Conservation (phyloP, 2,329 filamentous ascomycete species). For the Ceratocystis cubensis region DNA sequence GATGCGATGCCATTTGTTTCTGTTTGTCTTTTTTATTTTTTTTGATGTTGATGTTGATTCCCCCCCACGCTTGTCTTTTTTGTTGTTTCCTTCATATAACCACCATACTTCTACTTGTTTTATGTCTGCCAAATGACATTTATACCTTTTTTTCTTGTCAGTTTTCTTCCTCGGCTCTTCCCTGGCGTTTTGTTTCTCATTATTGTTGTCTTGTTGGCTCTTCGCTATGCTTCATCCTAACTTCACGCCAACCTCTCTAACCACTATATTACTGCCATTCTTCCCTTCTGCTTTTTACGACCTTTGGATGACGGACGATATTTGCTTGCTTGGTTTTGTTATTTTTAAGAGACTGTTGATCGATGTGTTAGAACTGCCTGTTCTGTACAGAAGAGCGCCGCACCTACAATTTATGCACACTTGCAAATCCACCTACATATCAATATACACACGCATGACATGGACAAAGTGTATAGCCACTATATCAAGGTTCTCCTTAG, state of each 20-base stretch:
- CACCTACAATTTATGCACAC: too few species aligned
- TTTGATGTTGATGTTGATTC: constrained; percentile 10
- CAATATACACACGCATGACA: too few species aligned
- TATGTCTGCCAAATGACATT: constrained; percentile 8
- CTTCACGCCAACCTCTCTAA: not conserved
- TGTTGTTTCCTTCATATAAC: not conserved
- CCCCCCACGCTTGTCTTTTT: not conserved
- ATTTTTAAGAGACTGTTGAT: not conserved
- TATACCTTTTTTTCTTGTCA: not conserved
- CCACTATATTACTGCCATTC: not conserved
- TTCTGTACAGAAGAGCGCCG: too few species aligned
- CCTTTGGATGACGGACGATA: not conserved
- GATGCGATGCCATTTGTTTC: too few species aligned
- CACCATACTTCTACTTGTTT: constrained; percentile 2
- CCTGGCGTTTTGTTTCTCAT: not conserved
- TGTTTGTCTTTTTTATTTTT: not conserved
- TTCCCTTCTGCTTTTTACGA: not conserved
- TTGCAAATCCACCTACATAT: too few species aligned
- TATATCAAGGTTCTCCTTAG: too few species aligned
- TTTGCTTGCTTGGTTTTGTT: not conserved
- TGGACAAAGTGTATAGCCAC: too few species aligned
- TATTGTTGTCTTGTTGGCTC: not conserved
- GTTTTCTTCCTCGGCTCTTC: not conserved
- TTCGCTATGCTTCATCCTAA: not conserved
- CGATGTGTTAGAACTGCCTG: not conserved